phyloP scores from a whole-genome alignment of 805 yeast species.

The Metschnikowia colocasiae region DNA sequence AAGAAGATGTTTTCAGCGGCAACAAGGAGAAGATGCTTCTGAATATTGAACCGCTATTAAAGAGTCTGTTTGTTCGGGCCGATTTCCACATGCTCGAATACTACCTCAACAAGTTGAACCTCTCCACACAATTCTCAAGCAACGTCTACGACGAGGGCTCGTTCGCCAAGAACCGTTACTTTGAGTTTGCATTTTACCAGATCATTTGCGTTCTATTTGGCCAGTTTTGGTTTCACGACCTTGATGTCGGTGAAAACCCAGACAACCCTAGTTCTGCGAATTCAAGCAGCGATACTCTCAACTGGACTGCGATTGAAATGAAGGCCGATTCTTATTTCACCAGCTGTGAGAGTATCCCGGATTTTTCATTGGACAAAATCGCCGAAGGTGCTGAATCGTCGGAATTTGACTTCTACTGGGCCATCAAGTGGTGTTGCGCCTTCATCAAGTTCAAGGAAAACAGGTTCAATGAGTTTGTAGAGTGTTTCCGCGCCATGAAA shows the following conservation, averaged over 20 bases:
- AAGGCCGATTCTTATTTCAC: constrained; percentile 23
- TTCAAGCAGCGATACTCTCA: constrained; percentile 2
- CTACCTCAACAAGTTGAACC: constrained; percentile 17
- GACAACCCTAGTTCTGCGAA: not conserved
- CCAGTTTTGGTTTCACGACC: constrained; percentile 20
- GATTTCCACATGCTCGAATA: constrained; percentile 21
- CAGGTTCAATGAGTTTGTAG: constrained; percentile 24
- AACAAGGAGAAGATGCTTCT: constrained; percentile 9
- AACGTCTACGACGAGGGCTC: constrained; percentile 23
- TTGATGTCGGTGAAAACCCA: not conserved
- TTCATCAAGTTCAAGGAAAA: constrained; percentile 24
- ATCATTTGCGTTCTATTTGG: constrained; percentile 21
- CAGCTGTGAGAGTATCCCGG: constrained; percentile 20
- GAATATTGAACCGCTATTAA: constrained; percentile 9
- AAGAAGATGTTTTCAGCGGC: constrained; percentile 9
- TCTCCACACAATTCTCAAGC: constrained; percentile 21
- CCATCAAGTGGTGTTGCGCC: constrained; percentile 22
- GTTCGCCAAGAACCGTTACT: constrained; percentile 23
- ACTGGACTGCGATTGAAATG: constrained; percentile 18
- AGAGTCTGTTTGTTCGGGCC: constrained; percentile 16
- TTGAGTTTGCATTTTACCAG: constrained; percentile 30
- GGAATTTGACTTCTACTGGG: constrained; percentile 24
- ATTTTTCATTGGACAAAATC: constrained; percentile 4
- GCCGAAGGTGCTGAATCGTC: constrained; percentile 5
- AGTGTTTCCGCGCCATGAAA: constrained; percentile 21